Evolutionary conservation across 176 grass and related monocot species (phyloP), one percentile per base, ranked within the genome.

Genomic region (Aegilops sharonensis): DNA sequence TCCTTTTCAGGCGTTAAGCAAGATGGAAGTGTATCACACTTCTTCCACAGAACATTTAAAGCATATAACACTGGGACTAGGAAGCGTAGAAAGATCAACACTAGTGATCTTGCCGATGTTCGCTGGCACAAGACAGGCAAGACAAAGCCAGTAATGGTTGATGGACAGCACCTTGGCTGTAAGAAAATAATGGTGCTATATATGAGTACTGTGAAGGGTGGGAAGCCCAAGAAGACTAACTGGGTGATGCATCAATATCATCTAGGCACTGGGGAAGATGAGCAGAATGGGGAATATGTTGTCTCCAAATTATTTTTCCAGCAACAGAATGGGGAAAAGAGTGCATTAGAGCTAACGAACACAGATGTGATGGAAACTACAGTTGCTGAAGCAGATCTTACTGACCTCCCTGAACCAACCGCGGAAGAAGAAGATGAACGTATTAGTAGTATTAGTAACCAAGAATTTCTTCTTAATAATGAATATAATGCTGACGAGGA

Each of bases 241-340:
- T 98, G 97, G 97, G 97, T 98, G 66, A 98, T 96, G 80, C 97
- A 98, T 84, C 97, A 98, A 78, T 94, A 96, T 77, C 94, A 98
- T 60, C 87, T 98, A 20, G 97, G 97, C 64, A 94, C 79, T 35
- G 94, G 87, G 6, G 97, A 98, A 87, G 97, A 98, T 90, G 94
- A 98, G 77, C 87, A 86, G 81, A 90, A 98, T 63, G 88, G 94
- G 25, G 70, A 96, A 86, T 95, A 95, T 90, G 97, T 96, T 0
- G 94, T 96, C 64, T 94, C 92, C 11, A 98, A 98, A 91, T 90
- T 98, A 92, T 94, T 91, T 77, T 92, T 86, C 88, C 93, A 98
- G 90, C 94, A 98, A 32, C 92, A 97, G 11, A 47, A 47, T 72
- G 88, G 72, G 17, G 90, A 98, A 54, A 96, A 90, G 31, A 94